Base-by-base conservation (phyloP, 2,329 filamentous ascomycete species). In the Endoconidiophora laricicola region DNA sequence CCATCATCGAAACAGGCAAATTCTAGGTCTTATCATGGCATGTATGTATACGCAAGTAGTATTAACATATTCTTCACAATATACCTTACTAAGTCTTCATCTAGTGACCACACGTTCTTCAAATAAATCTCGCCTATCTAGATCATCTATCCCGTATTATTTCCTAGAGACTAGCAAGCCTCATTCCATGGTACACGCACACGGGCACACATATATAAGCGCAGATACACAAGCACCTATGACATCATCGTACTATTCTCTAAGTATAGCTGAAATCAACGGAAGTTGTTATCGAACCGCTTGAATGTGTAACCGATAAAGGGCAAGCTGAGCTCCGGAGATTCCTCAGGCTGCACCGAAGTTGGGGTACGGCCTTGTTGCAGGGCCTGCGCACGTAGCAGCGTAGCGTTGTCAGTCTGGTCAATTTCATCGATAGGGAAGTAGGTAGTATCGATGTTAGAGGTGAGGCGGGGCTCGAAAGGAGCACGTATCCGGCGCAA, bases 391-490 rank as follows among this genome's bases (percentile, higher is more conserved):
- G 85, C 85, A 63, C 86, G 84, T 60, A 94, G 76, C 56, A 85
- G 75, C 22, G 87, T 91, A 50, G 84, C 86, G 56, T 87, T 94
- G 64, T 95, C 90, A 50, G 87, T 90, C 70, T 95, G 90, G 59
- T 94, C 87, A 61, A 98, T 95, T 66, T 98, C 91, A 62, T 96
- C 91, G 48, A 87, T 95, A 6, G 91, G 91, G 79, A 98, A 98
- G 72, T 98, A 96, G 44, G 88, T 88, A 16, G 91, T 94, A 63
- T 96, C 91, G 60, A 95, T 83, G 65, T 91, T 91, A 55, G 86
- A 94, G 54, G 84, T 83, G 56, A 98, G 72, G 61, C 87, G 86
- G 2, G 91, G 91, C 69, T 96, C 90, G 62, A 98, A 98, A 0
- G 91, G 91, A 54, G 91, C 91, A 39, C 88, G 83, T 61, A 98